These are phyloP conservation scores for Irpex rosettiformis DNA, from an alignment of 1,284 basidiomycete species.

Conservation along the genomic window DNA sequence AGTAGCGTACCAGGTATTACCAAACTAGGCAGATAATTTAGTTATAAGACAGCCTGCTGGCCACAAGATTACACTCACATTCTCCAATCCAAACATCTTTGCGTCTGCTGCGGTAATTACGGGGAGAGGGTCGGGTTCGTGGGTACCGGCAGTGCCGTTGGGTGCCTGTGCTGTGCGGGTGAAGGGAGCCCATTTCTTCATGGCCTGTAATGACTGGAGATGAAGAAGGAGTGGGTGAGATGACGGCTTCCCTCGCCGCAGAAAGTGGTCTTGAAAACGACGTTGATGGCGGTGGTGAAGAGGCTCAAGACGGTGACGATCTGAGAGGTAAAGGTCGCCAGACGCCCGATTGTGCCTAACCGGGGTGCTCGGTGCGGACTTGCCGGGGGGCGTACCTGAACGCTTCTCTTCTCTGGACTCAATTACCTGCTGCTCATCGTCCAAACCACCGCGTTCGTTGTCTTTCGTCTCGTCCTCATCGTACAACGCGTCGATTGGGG, in stretches of 20 bases:
- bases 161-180: constrained; percentile 1
- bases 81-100: constrained; percentile 90
- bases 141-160: background rate
- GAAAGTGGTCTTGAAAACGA: too few relatives aligned
- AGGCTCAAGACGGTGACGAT: background rate
- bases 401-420: background rate
- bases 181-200: constrained; percentile 22
- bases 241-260: too few relatives aligned
- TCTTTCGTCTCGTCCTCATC: too few relatives aligned
- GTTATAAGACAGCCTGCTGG: background rate
- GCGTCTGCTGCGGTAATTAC: constrained; percentile 54
- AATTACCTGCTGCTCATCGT: background rate
- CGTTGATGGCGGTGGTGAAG: background rate
- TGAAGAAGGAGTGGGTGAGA: too few relatives aligned
- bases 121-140: constrained; percentile 15
- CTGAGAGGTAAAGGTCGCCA: background rate
- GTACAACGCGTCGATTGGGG: background rate
- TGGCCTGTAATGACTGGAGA: background rate
- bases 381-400: background rate
- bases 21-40: constrained; percentile 51
- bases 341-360: background rate
- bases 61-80: constrained; percentile 57
- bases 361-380: background rate
- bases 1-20: constrained; percentile 73
- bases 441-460: background rate